phyloP scores from a whole-genome alignment of 2,329 filamentous ascomycete genomes.

The Colletotrichum viniferum region DNA sequence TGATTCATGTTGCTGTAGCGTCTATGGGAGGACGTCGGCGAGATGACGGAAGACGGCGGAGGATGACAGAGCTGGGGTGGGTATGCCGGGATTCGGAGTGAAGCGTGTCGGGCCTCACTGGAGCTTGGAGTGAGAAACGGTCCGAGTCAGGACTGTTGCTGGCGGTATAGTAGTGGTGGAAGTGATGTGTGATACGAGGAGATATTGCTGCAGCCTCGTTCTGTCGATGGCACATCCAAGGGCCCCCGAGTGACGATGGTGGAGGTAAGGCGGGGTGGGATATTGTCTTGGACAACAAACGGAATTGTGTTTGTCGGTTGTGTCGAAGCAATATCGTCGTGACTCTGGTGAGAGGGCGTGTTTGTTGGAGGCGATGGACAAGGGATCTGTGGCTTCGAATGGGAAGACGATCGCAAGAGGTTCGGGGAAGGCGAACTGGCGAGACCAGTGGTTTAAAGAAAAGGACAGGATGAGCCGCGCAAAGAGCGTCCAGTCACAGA shows the following conservation, averaged over 20 bases:
- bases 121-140: neutral
- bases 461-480: constrained; percentile 22
- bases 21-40: neutral
- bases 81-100: neutral
- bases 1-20: constrained; percentile 17
- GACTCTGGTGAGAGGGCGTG: neutral
- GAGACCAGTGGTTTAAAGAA: constrained; percentile 22
- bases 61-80: neutral
- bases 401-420: constrained; percentile 8
- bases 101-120: neutral
- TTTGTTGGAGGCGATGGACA: constrained; percentile 13
- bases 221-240: constrained; percentile 8
- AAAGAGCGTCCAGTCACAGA: constrained; percentile 22
- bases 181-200: neutral
- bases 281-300: neutral
- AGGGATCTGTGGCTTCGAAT: constrained; percentile 21
- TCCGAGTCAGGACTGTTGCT: neutral
- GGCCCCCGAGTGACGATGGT: neutral
- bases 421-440: constrained; percentile 7
- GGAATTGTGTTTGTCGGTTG: neutral
- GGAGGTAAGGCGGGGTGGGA: constrained; percentile 5
- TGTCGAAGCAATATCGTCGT: constrained; percentile 5
- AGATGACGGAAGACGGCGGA: neutral
- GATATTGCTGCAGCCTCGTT: constrained; percentile 18
- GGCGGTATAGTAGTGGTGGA: neutral